Conservation (phyloP, 1,284 basidiomycete genomes). For the Acaromyces ingoldii region DNA sequence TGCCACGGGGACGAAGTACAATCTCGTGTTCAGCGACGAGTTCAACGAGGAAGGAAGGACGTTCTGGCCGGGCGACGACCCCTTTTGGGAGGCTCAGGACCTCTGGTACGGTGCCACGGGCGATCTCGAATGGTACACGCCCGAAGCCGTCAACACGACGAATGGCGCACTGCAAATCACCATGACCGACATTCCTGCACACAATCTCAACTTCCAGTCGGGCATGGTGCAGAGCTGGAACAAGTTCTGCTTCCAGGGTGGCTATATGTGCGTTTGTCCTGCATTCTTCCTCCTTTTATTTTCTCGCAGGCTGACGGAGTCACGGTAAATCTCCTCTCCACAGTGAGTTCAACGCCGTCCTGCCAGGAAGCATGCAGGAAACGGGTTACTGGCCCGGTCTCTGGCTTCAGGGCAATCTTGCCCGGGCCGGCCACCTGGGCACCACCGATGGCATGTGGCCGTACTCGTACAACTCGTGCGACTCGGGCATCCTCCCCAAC, state of each 20-base stretch:
- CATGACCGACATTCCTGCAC: slow-evolving; percentile 26
- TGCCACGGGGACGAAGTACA: slow-evolving; percentile 19
- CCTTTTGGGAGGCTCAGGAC: slow-evolving; percentile 48
- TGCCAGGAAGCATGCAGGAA: slow-evolving; percentile 37
- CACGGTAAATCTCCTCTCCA: no score
- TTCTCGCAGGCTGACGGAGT: no score
- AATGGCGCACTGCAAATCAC: slow-evolving; percentile 37
- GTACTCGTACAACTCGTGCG: slow-evolving; percentile 52
- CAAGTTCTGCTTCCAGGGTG: slow-evolving; percentile 51
- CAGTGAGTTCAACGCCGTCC: slow-evolving; percentile 28
- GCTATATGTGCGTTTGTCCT: no score
- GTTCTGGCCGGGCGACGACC: slow-evolving; percentile 53
- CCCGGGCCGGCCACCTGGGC: slow-evolving; percentile 46
- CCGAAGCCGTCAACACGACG: slow-evolving; percentile 43
- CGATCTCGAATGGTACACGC: slow-evolving; percentile 52
- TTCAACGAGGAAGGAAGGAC: slow-evolving; percentile 64
- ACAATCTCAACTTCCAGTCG: slow-evolving; percentile 46
- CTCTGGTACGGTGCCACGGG: slow-evolving; percentile 48
- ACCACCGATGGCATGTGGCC: slow-evolving; percentile 50
- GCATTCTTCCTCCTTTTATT: no score
- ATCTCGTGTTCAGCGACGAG: slow-evolving; percentile 71
- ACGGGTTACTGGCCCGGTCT: slow-evolving; percentile 56
- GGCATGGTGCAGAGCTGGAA: slow-evolving; percentile 52
- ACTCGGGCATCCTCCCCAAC: slow-evolving; percentile 43
- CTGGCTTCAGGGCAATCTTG: slow-evolving; percentile 48